Percentiles rank a stretch among this genome's conserved stretches.
These are phyloP conservation scores for Pseudocercospora vitis DNA, from an alignment of 2,329 filamentous ascomycete species.

Conservation along the genomic window DNA sequence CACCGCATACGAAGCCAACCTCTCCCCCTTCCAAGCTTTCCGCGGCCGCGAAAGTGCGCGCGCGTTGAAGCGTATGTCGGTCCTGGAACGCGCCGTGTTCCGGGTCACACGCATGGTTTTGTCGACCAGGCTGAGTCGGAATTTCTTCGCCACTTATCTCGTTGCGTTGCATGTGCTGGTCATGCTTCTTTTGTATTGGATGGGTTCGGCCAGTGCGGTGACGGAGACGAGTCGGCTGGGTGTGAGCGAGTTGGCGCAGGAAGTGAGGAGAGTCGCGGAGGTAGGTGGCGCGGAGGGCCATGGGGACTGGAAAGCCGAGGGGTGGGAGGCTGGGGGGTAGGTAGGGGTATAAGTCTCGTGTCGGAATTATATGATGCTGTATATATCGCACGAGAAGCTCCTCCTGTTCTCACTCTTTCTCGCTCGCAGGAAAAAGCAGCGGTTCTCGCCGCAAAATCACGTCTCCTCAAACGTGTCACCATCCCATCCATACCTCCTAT, in stretches of 20 bases:
- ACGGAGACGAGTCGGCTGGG: slow-evolving; percentile 60
- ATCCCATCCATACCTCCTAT: slow-evolving; percentile 17
- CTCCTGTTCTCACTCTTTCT: too few relatives aligned
- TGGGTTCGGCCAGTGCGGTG: slow-evolving; percentile 68
- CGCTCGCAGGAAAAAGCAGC: too few relatives aligned
- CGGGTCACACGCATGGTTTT: slow-evolving; percentile 88
- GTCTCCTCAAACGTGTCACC: slow-evolving; percentile 21
- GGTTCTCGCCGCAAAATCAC: too few relatives aligned
- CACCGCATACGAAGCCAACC: slow-evolving; percentile 89
- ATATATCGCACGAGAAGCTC: too few relatives aligned
- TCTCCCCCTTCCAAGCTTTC: slow-evolving; percentile 95
- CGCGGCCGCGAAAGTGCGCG: slow-evolving; percentile 87
- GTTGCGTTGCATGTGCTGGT: slow-evolving; percentile 83
- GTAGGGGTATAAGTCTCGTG: neutral
- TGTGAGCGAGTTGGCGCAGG: slow-evolving; percentile 34
- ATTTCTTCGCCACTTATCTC: slow-evolving; percentile 91
- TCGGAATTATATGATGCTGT: too few relatives aligned
- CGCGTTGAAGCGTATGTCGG: slow-evolving; percentile 87
- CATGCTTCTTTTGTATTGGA: slow-evolving; percentile 82
- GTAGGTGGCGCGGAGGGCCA: slow-evolving; percentile 17
- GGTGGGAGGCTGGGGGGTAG: slow-evolving; percentile 31
- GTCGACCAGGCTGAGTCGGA: slow-evolving; percentile 84
- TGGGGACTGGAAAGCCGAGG: slow-evolving; percentile 41
- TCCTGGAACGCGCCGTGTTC: slow-evolving; percentile 87
- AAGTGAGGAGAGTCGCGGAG: slow-evolving; percentile 13